A percentile compares a stretch with the other conserved stretches of the same genome.
These are phyloP conservation scores for Talaromyces sp. DNA, from an alignment of 2,329 filamentous ascomycete species.

Conservation along the genomic window DNA sequence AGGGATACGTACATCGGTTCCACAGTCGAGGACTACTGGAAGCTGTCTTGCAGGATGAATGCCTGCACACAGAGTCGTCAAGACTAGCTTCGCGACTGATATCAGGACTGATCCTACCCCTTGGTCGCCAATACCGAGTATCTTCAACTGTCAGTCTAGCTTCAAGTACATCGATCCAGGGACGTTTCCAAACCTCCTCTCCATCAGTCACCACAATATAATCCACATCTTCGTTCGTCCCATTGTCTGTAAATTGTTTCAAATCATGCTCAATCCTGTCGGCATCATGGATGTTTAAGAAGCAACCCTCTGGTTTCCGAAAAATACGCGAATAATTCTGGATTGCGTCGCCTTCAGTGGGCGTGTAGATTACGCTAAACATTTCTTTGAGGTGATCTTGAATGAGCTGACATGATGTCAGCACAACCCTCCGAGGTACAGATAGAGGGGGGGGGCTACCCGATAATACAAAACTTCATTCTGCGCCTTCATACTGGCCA, in stretches of 20 bases:
- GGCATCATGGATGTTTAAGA: conserved; percentile 67
- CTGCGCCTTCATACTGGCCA: conserved; percentile 80
- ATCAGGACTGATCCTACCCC: conserved; percentile 82
- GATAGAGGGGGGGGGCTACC: conserved; percentile 39
- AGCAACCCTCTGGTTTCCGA: conserved; percentile 73
- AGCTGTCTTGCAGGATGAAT: conserved; percentile 75
- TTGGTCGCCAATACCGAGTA: conserved; percentile 85
- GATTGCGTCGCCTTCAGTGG: conserved; percentile 85
- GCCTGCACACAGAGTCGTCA: conserved; percentile 83
- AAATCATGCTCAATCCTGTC: conserved; percentile 64
- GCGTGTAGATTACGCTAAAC: conserved; percentile 88
- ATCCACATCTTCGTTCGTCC: conserved; percentile 69
- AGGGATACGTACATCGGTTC: conserved; percentile 58
- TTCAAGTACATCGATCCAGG: not conserved
- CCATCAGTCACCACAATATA: conserved; percentile 81
- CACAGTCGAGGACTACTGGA: conserved; percentile 79
- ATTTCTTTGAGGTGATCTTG: conserved; percentile 78
- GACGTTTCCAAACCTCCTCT: conserved; percentile 40
- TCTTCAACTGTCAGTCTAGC: conserved; percentile 44
- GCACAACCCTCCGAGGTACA: not conserved
- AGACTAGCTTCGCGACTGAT: conserved; percentile 74
- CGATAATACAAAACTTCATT: conserved; percentile 79
- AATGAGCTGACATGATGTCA: conserved; percentile 54
- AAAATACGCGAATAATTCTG: conserved; percentile 78
- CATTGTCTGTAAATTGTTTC: conserved; percentile 55